These are phyloP conservation scores for Usnea hakonensis DNA, from an alignment of 495 filamentous ascomycete genomes.

Conservation along the genomic window DNA sequence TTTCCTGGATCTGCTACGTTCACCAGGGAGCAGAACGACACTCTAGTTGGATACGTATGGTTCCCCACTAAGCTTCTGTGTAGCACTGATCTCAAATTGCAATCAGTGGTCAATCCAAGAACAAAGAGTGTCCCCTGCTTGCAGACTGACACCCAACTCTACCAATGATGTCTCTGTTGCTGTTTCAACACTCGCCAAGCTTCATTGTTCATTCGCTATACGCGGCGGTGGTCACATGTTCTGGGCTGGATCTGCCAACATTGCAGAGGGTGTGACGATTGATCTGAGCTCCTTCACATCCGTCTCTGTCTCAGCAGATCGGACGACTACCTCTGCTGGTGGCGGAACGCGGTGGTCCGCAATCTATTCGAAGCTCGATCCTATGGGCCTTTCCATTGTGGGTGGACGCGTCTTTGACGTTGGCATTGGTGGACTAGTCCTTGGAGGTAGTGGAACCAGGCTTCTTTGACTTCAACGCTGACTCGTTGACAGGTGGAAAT, in stretches of 20 bases:
- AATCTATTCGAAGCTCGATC: constrained; percentile 31
- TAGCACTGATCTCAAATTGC: no score
- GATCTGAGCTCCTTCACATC: constrained; percentile 26
- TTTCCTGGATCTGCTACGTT: constrained; percentile 7
- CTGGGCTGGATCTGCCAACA: constrained; percentile 25
- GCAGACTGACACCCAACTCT: constrained; percentile 1
- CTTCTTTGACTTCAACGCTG: neutral
- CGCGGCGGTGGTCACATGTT: constrained; percentile 29
- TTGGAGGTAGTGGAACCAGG: constrained; percentile 28
- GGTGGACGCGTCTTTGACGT: constrained; percentile 35
- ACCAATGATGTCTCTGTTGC: constrained; percentile 13
- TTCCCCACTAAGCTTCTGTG: no score
- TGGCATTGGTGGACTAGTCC: constrained; percentile 34
- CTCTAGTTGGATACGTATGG: constrained; percentile 5
- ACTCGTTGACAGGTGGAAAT: constrained; percentile 20
- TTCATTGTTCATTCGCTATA: constrained; percentile 28
- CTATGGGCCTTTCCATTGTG: constrained; percentile 34
- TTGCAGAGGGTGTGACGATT: constrained; percentile 28
- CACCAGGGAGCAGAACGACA: constrained; percentile 7
- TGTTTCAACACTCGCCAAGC: constrained; percentile 3
- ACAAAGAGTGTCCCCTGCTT: constrained; percentile 1
- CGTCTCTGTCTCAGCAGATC: constrained; percentile 7
- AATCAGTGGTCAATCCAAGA: neutral
- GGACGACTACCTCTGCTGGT: constrained; percentile 9
- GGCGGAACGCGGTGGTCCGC: constrained; percentile 17